These are phyloP conservation scores for Ogataea hybrid DNA, from an alignment of 1,139 yeast genomes.

Conservation along the genomic window DNA sequence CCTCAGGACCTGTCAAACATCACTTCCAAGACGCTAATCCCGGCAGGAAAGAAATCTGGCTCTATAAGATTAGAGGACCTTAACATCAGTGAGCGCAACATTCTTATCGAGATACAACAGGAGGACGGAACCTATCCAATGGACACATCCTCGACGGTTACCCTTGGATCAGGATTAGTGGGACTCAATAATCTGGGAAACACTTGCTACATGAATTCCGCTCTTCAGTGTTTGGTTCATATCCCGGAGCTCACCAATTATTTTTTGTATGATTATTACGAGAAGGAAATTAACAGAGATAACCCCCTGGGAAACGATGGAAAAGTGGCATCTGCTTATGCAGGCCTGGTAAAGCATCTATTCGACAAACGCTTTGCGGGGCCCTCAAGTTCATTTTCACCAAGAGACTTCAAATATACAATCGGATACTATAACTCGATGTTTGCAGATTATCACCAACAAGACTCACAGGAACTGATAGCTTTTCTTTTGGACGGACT, in stretches of 20 bases:
- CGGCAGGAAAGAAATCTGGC: constrained; percentile 22
- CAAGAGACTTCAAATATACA: constrained; percentile 75
- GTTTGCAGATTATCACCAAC: constrained; percentile 89
- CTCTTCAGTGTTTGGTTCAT: constrained; percentile 85
- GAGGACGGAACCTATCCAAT: constrained; percentile 24
- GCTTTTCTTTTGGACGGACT: constrained; percentile 88
- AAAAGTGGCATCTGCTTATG: constrained; percentile 74
- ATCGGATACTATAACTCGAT: constrained; percentile 78
- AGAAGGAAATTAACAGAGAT: constrained; percentile 62
- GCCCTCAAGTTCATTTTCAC: constrained; percentile 43
- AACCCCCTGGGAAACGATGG: constrained; percentile 91
- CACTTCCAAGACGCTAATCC: constrained; percentile 16
- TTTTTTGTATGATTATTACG: constrained; percentile 61
- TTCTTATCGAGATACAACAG: constrained; percentile 26
- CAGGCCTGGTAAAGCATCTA: constrained; percentile 56
- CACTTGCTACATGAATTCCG: constrained; percentile 96
- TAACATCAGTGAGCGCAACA: constrained; percentile 20
- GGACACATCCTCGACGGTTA: constrained; percentile 22
- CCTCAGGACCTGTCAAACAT: constrained; percentile 18
- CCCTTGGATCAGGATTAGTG: constrained; percentile 44
- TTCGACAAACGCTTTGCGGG: constrained; percentile 40
- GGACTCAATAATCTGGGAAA: constrained; percentile 88
- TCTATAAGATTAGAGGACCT: constrained; percentile 14
- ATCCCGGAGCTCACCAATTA: constrained; percentile 81
- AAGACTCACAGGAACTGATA: constrained; percentile 92